A percentile compares a stretch with the other conserved stretches of the same genome.
These are phyloP conservation scores for Pseudogymnoascus sp. DNA, from an alignment of 2,329 filamentous ascomycete genomes.

Conservation along the genomic window DNA sequence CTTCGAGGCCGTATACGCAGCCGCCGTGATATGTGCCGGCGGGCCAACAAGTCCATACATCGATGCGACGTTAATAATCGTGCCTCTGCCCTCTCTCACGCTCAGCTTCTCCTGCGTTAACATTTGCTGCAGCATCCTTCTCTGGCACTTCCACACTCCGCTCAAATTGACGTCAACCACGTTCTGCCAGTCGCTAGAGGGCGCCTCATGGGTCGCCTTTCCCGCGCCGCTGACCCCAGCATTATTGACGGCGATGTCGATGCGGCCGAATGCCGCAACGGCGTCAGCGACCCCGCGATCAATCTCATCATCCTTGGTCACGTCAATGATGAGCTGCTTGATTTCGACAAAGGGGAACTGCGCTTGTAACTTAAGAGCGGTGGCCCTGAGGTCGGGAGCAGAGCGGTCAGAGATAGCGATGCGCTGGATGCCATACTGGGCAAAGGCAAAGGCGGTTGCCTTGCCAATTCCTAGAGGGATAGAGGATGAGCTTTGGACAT, in stretches of 20 bases:
- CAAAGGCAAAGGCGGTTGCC: constrained; percentile 38
- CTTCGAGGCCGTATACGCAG: too few species aligned
- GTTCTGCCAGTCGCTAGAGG: constrained; percentile 39
- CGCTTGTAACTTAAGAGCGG: constrained; percentile 29
- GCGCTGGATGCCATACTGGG: constrained; percentile 37
- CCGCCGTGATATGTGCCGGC: too few species aligned
- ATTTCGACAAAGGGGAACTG: constrained; percentile 34
- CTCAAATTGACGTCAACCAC: constrained; percentile 46
- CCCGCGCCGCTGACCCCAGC: constrained; percentile 41
- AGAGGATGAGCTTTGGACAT: too few species aligned
- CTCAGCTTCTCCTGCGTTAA: too few species aligned
- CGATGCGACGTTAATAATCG: too few species aligned
- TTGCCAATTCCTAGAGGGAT: constrained; percentile 38
- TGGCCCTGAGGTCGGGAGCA: constrained; percentile 24
- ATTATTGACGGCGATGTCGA: constrained; percentile 49
- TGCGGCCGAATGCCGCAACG: constrained; percentile 39
- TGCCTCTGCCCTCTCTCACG: too few species aligned
- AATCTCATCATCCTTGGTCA: constrained; percentile 36
- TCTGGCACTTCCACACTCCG: constrained; percentile 49
- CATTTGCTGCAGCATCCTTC: constrained; percentile 13
- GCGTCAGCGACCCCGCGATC: constrained; percentile 34
- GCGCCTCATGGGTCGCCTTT: constrained; percentile 37
- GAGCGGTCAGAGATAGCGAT: constrained; percentile 43
- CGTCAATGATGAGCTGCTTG: constrained; percentile 36
- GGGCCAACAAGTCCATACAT: too few species aligned